Evolutionary conservation across 192 early-diverging fungal genomes (phyloP), one percentile per base, ranked within the genome.

Genomic region (Coemansia sp.): DNA sequence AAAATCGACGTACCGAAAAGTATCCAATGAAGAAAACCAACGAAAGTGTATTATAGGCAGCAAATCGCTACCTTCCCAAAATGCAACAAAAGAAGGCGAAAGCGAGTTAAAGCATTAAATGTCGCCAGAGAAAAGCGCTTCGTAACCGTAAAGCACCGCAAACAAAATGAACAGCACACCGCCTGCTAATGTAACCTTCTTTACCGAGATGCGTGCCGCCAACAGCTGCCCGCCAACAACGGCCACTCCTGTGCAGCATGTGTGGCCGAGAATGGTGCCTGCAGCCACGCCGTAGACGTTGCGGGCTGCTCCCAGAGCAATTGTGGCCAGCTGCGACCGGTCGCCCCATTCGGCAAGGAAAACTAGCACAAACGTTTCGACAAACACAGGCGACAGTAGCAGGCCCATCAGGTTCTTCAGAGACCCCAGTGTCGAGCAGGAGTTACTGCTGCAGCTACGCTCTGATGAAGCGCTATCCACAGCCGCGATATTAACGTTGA

Each of bases 291-390:
- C 92, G 61, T 86, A 89, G 51, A 97, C 92, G 81, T 95, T 88
- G 62, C 88, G 85, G n/a, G 96, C 92, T 18, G 94, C 95, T 42
- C 93, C 95, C 54, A 98, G 77, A 30, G 94, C 96, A 67, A 98
- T 94, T 2, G 96, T 98, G 2, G 94, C 89, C 58, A 97, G 91
- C 77, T 99, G 95, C 56, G 92, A 95, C 23, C 95, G 85, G 72
- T 98, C 95, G 12, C 95, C 95, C 95, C 95, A 99, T 68, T 99
- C 97, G 38, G 92, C 97, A 58, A 99, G 58, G 62, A 99, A 99
- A 33, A 95, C 97, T 64, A 99, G 68, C 29, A 94, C 85, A 83
- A 98, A 98, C 0, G 91, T 93, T 80, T 99, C 91, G 22, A 98
- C 86, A 85, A 94, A 98, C 25, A 94, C 77, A 0, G 97, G 95